Conservation (phyloP, 768 basidiomycete genomes). For the Panellus pusillus region DNA sequence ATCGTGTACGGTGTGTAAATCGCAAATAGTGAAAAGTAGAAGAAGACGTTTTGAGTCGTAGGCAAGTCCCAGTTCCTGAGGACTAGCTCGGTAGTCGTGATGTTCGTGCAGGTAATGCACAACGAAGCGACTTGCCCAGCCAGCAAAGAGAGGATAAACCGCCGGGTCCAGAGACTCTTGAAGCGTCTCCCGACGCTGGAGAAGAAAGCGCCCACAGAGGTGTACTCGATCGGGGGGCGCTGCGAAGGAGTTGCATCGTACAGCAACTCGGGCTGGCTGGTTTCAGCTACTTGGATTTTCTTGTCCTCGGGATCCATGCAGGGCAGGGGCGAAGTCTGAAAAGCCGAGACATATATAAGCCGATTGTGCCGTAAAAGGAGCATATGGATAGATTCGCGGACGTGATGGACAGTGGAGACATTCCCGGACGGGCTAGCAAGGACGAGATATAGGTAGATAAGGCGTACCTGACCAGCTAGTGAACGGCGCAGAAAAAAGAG, state of each 20-base stretch:
- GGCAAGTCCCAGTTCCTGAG: constrained; percentile 69
- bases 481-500: no score
- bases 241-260: constrained; percentile 3
- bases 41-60: constrained; percentile 81
- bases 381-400: constrained; percentile 7
- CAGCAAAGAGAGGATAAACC: constrained; percentile 67
- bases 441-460: not conserved
- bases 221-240: constrained; percentile 65
- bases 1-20: constrained; percentile 89
- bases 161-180: constrained; percentile 75
- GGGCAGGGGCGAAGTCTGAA: not conserved
- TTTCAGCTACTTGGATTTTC: constrained; percentile 9
- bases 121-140: constrained; percentile 83
- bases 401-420: not conserved
- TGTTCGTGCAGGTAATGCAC: constrained; percentile 88
- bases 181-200: constrained; percentile 59
- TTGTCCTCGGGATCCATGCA: constrained; percentile 19
- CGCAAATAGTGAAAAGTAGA: constrained; percentile 75
- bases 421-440: no score
- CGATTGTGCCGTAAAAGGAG: constrained; percentile 12
- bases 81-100: constrained; percentile 79
- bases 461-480: no score
- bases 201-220: constrained; percentile 55
- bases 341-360: constrained; percentile 9
- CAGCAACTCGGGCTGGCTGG: constrained; percentile 4